Evolutionary conservation across 2,329 filamentous ascomycete genomes (phyloP), one percentile per base, ranked within the genome.

Genomic region (Alternaria gansuensis): DNA sequence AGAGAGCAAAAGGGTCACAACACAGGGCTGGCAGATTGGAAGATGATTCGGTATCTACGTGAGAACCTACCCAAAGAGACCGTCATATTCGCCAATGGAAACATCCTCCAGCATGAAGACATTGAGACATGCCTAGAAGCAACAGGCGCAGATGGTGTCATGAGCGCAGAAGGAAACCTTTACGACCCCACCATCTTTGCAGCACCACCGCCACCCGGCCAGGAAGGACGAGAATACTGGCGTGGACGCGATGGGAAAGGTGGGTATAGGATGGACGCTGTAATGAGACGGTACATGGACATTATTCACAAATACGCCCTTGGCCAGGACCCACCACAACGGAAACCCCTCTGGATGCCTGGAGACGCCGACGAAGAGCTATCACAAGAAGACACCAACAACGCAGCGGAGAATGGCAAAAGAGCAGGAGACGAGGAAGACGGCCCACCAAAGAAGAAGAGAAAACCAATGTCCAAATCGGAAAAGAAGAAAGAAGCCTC

Each of bases 21-120:
- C 72, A 99, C 95, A 0, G 95, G 95, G 0, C 69, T 98, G 34
- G 95, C 95, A 4, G 93, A 99, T 78, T 99, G 95, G 95, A 81
- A 81, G n/a, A 87, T 90, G 72, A 88, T 99, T 56, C 85, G 88
- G 4, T 94, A 91, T 72, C 79, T 99, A 64, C 84, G 95, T 48
- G 91, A 97, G 10, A 90, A 89, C 61, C 80, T 99, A 29, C 94
- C 94, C 0, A 80, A 84, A 1, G 93, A 97, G 46, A 96, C 93
- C 7, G 95, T 99, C 24, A 87, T 99, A 3, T 98, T 99, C 74
- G 95, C 95, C 3, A 99, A 99, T 76, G 95, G 95, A 11, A 99
- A 99, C 73, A 89, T 97, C 34, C 81, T 99, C 58, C 90, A 91
- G 75, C 84, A 90, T 58, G 88, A 83, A 0, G 94, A 99, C 74